Evolutionary conservation across 331 rosid species (phyloP).

Genomic region (Dryas integrifolia): DNA sequence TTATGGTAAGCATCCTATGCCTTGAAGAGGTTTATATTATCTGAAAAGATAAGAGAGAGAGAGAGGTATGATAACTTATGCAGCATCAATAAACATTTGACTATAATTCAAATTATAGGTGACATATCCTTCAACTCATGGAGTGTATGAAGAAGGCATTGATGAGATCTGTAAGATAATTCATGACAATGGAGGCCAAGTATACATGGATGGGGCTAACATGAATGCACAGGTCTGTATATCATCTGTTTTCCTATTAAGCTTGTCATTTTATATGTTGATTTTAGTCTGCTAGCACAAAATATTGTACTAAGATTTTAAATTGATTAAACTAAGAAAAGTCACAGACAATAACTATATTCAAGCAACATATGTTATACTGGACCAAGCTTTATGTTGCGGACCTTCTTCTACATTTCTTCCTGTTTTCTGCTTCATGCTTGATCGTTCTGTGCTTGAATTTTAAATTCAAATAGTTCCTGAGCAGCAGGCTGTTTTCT

Average conservation of each 20-base stretch:
- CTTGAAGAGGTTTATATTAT: slow-evolving; percentile 4
- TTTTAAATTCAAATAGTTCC: neutral
- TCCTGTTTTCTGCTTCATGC: neutral
- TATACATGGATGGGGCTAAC: slow-evolving; percentile 99
- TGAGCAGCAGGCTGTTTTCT: neutral
- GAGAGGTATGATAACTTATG: neutral
- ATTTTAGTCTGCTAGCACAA: too few species aligned
- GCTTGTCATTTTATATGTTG: too few species aligned
- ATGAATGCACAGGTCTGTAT: slow-evolving; percentile 96
- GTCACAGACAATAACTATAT: neutral
- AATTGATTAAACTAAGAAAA: too few species aligned
- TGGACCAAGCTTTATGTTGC: neutral
- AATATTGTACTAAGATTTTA: too few species aligned
- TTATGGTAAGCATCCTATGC: slow-evolving; percentile 58
- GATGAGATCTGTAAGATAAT: slow-evolving; percentile 95
- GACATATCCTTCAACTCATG: slow-evolving; percentile 99
- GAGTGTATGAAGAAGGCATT: slow-evolving; percentile 98
- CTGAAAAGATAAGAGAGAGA: neutral
- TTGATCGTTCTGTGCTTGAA: neutral
- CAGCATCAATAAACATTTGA: slow-evolving; percentile 18
- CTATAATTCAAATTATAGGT: slow-evolving; percentile 57
- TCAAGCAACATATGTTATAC: neutral
- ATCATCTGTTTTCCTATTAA: slow-evolving; percentile 12
- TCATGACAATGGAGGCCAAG: slow-evolving; percentile 99
- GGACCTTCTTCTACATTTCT: neutral